Conservation (phyloP, 352 stramenopile species). For the Aphanomyces invadans region DNA sequence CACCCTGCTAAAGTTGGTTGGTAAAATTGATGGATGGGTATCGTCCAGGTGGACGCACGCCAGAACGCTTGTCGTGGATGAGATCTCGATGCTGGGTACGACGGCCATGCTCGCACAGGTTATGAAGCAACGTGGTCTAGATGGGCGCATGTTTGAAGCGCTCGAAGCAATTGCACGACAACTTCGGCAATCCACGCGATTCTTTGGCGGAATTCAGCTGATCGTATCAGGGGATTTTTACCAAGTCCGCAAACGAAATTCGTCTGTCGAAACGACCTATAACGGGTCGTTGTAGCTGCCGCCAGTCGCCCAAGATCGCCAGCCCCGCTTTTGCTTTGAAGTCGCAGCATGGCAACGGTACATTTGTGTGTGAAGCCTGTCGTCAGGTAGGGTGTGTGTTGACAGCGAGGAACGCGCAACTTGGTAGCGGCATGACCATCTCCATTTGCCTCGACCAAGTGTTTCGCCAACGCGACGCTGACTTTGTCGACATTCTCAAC, state of each 20-base stretch:
- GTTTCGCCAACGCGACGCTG: slow-evolving; percentile 41
- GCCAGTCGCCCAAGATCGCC: slow-evolving; percentile 50
- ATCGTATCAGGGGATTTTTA: slow-evolving; percentile 95
- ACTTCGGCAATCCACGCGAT: slow-evolving; percentile 46
- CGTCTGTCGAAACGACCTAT: not conserved
- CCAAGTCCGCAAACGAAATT: slow-evolving; percentile 26
- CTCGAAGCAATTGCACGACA: slow-evolving; percentile 73
- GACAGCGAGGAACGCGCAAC: slow-evolving; percentile 14
- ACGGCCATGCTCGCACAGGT: too few species aligned
- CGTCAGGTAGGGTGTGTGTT: too few species aligned
- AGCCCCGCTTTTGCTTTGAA: slow-evolving; percentile 59
- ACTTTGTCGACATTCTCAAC: slow-evolving; percentile 44
- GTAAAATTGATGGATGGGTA: slow-evolving; percentile 17
- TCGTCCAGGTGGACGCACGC: slow-evolving; percentile 29
- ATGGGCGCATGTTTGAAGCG: slow-evolving; percentile 77
- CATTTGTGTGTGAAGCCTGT: too few species aligned
- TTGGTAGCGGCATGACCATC: slow-evolving; percentile 38
- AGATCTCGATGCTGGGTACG: slow-evolving; percentile 87
- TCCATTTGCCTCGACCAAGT: slow-evolving; percentile 45
- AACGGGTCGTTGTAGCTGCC: slow-evolving; percentile 63
- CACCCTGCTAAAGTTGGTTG: too few species aligned
- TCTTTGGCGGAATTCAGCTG: slow-evolving; percentile 93
- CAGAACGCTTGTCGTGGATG: slow-evolving; percentile 86
- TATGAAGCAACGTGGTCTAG: too few species aligned
- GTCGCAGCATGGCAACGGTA: slow-evolving; percentile 32